A percentile compares a stretch with the other conserved stretches of the same genome.
These are phyloP conservation scores for Venturia oleaginea DNA, from an alignment of 2,329 filamentous ascomycete genomes.

Conservation along the genomic window DNA sequence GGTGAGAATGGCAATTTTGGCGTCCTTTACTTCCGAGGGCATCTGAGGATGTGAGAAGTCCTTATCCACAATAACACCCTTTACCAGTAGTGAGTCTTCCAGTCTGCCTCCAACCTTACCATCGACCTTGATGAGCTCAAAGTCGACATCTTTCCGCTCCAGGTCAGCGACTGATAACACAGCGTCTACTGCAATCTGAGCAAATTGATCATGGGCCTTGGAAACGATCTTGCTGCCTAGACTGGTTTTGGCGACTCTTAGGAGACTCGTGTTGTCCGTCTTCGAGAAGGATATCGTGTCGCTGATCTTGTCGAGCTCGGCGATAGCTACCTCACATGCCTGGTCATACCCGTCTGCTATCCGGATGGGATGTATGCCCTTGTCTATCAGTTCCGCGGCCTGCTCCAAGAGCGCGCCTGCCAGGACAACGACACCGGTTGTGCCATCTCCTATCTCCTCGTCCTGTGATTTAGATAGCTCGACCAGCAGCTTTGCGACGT, in stretches of 20 bases:
- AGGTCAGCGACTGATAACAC: constrained; percentile 94
- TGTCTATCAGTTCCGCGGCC: constrained; percentile 95
- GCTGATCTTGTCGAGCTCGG: constrained; percentile 85
- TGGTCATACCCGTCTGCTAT: constrained; percentile 98
- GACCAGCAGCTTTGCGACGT: constrained; percentile 92
- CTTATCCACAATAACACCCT: constrained; percentile 98
- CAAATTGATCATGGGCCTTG: constrained; percentile 96
- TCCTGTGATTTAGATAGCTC: constrained; percentile 98
- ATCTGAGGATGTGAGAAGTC: constrained; percentile 99
- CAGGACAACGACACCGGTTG: constrained; percentile 92
- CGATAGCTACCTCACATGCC: constrained; percentile 91
- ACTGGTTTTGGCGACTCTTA: constrained; percentile 92
- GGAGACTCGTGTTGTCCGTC: constrained; percentile 72
- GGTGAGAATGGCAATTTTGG: constrained; percentile 94
- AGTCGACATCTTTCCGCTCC: constrained; percentile 94
- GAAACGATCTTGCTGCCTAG: constrained; percentile 98
- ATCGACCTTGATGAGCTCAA: constrained; percentile 98
- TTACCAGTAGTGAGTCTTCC: constrained; percentile 88
- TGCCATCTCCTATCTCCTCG: constrained; percentile 97
- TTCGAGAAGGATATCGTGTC: constrained; percentile 81
- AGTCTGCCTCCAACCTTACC: constrained; percentile 92
- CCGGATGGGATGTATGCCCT: constrained; percentile 97
- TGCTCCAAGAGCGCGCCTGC: constrained; percentile 93
- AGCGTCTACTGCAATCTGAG: constrained; percentile 93
- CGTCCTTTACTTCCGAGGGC: constrained; percentile 89